phyloP scores from a whole-genome alignment of 164 flowering plant species.

The Saururus chinensis region DNA sequence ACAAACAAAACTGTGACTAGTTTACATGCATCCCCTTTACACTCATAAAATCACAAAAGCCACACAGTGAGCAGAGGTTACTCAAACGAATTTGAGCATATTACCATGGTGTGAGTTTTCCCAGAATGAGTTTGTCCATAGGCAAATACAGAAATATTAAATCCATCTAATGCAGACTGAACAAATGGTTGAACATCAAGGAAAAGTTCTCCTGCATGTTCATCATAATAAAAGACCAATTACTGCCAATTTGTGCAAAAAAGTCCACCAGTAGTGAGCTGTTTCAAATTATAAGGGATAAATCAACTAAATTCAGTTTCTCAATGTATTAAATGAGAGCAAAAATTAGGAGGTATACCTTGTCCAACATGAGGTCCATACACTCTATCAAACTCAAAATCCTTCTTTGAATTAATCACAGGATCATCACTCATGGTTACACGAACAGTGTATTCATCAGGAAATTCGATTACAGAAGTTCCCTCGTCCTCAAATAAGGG shows the following conservation, averaged over 20 bases:
- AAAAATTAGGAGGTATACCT: constrained; percentile 30
- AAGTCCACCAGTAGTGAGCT: background rate
- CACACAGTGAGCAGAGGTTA: background rate
- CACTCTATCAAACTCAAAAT: constrained; percentile 93
- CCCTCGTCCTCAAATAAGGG: constrained; percentile 97
- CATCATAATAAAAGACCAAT: background rate
- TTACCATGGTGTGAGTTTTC: constrained; percentile 92
- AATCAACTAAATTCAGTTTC: background rate
- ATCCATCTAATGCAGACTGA: constrained; percentile 98
- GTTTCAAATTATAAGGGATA: background rate
- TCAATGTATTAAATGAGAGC: background rate
- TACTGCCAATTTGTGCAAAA: background rate
- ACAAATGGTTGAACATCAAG: constrained; percentile 89
- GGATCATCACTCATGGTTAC: constrained; percentile 63
- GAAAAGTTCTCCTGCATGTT: constrained; percentile 79
- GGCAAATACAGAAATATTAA: constrained; percentile 81
- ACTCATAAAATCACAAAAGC: background rate
- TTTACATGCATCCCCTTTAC: too few relatives aligned
- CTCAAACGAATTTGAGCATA: constrained; percentile 6
- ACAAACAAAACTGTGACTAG: too few relatives aligned
- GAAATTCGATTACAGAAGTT: constrained; percentile 73
- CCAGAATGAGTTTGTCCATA: constrained; percentile 93
- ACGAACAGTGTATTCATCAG: constrained; percentile 82
- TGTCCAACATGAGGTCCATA: constrained; percentile 99
- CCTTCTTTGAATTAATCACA: constrained; percentile 67